A percentile compares a stretch with the other conserved stretches of the same genome.
phyloP scores from a whole-genome alignment of 495 filamentous ascomycete species.

The Lineolata rhizophorae region DNA sequence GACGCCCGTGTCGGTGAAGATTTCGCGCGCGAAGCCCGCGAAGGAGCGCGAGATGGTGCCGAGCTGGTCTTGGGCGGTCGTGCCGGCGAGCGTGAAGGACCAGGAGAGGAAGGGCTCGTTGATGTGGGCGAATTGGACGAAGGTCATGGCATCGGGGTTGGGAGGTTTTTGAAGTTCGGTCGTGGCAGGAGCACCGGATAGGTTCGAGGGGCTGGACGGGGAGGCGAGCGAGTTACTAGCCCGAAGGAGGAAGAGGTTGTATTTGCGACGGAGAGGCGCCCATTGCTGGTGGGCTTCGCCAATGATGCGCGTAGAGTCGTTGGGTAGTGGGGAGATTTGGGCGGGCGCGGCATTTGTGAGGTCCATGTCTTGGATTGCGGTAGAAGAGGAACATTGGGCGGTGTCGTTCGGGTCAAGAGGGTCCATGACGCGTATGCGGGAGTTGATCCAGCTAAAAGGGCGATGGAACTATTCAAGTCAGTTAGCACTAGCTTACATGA shows the following conservation, averaged over 20 bases:
- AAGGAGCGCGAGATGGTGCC: slow-evolving; percentile 50
- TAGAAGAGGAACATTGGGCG: no score
- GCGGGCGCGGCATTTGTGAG: background rate
- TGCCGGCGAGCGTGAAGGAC: slow-evolving; percentile 21
- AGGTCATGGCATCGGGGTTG: slow-evolving; percentile 19
- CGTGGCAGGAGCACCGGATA: slow-evolving; percentile 28
- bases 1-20: slow-evolving; percentile 52
- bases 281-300: slow-evolving; percentile 49
- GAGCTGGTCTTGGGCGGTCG: no score
- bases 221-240: slow-evolving; percentile 10
- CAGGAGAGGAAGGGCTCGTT: slow-evolving; percentile 22
- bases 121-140: slow-evolving; percentile 39
- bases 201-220: slow-evolving; percentile 13
- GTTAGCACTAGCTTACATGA: slow-evolving; percentile 2
- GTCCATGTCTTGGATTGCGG: no score
- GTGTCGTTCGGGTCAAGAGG: slow-evolving; percentile 23
- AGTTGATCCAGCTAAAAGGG: slow-evolving; percentile 47
- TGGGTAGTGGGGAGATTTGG: slow-evolving; percentile 27
- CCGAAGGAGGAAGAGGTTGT: slow-evolving; percentile 39
- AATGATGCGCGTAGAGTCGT: slow-evolving; percentile 39
- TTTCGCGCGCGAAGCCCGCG: slow-evolving; percentile 41
- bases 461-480: slow-evolving; percentile 33
- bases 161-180: no score
- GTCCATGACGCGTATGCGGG: slow-evolving; percentile 40
- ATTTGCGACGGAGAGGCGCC: slow-evolving; percentile 43